phyloP scores from a whole-genome alignment of 768 basidiomycete species.

The Agaricus blazei region DNA sequence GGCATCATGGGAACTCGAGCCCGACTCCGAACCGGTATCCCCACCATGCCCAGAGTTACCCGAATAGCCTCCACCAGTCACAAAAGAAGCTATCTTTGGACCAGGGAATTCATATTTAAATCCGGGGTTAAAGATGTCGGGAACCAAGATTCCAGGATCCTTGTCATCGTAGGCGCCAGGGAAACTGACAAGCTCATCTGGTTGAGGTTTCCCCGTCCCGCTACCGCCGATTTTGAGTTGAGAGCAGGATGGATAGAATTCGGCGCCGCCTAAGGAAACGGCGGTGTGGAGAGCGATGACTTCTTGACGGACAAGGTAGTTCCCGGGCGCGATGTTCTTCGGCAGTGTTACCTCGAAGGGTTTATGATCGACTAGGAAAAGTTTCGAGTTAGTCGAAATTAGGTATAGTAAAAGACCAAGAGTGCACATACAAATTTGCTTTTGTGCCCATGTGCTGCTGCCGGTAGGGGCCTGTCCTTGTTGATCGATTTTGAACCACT shows the following conservation, averaged over 20 bases:
- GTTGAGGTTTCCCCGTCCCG: constrained; percentile 40
- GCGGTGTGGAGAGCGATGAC: constrained; percentile 75
- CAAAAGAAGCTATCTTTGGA: constrained; percentile 40
- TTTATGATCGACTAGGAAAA: constrained; percentile 29
- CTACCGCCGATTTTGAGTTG: constrained; percentile 53
- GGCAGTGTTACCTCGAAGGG: constrained; percentile 41
- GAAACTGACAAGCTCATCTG: constrained; percentile 52
- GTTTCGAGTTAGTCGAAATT: neutral
- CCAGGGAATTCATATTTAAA: constrained; percentile 45
- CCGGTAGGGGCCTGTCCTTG: constrained; percentile 34
- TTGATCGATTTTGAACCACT: constrained; percentile 74
- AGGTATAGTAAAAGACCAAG: neutral
- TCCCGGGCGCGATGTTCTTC: constrained; percentile 52
- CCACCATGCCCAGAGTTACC: neutral
- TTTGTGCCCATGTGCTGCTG: constrained; percentile 42
- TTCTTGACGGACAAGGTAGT: constrained; percentile 76
- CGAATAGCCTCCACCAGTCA: constrained; percentile 16
- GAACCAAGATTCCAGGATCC: constrained; percentile 45
- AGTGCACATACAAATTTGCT: constrained; percentile 41
- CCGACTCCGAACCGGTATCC: neutral
- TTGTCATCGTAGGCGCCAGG: constrained; percentile 70
- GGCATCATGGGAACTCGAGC: constrained; percentile 3
- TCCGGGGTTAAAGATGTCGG: constrained; percentile 39
- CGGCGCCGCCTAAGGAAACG: constrained; percentile 54
- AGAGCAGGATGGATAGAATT: constrained; percentile 76